Evolutionary conservation across 2,329 filamentous ascomycete genomes (phyloP).

Genomic region (Sarocladiaceae sp.): DNA sequence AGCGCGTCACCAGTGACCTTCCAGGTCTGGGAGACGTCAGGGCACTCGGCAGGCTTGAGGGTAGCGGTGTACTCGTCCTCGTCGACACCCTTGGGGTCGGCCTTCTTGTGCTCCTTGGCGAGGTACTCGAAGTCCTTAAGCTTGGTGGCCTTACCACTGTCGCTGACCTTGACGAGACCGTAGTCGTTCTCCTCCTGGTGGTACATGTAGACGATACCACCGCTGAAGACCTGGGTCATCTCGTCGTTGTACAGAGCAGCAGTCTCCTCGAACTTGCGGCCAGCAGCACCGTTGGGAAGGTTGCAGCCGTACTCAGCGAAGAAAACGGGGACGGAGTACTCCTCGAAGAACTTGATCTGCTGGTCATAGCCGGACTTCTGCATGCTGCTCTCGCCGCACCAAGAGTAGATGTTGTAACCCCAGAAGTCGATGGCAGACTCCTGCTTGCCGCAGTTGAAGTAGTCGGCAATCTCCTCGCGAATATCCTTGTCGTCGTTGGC

Average conservation of each 20-base stretch:
- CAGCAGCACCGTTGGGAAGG: conserved; percentile 45
- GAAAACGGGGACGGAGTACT: conserved; percentile 92
- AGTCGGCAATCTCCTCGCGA: conserved; percentile 74
- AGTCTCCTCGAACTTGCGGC: conserved; percentile 81
- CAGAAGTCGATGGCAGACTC: conserved; percentile 81
- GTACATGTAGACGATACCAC: conserved; percentile 99
- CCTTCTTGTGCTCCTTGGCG: conserved; percentile 61
- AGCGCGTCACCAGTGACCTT: conserved; percentile 52
- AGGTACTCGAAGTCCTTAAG: conserved; percentile 71
- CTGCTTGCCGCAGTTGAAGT: conserved; percentile 82
- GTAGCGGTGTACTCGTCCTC: conserved; percentile 61
- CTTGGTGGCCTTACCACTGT: conserved; percentile 54
- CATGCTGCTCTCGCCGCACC: conserved; percentile 85
- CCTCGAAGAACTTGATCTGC: conserved; percentile 78
- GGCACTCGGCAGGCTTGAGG: conserved; percentile 49
- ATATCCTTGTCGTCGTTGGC: conserved; percentile 88
- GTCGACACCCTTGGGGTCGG: conserved; percentile 59
- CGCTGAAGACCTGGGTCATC: conserved; percentile 86
- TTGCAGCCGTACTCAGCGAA: conserved; percentile 99
- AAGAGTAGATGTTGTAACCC: conserved; percentile 99
- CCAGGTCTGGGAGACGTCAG: conserved; percentile 60
- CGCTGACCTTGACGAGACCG: conserved; percentile 60
- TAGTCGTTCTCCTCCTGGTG: conserved; percentile 88
- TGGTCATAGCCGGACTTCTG: conserved; percentile 70
- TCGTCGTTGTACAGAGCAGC: conserved; percentile 67